Evolutionary conservation across 1,284 basidiomycete species (phyloP), one percentile per base, ranked within the genome.

Genomic region (Termitomyces sp.): DNA sequence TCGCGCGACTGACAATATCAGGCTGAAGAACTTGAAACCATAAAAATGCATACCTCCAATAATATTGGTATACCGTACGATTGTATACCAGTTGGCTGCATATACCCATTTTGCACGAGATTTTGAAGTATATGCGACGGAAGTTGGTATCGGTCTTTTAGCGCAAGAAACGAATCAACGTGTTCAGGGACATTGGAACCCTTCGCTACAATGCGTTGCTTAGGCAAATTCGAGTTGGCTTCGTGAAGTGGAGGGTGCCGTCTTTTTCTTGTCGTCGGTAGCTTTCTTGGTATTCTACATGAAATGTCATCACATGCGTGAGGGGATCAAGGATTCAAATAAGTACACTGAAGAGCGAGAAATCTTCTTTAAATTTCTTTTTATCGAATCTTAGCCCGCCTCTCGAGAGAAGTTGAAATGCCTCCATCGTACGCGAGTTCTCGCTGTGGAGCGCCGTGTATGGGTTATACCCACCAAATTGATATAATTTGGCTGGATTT

Each of bases 301-400:
- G n/a, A 37, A 45, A 38, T 37, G 24, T 52, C 24, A 48, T 24
- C 16, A 40, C 21, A 7, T 8, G 9, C 33, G 16, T n/a, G 37
- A 11, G 11, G 13, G 28, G 21, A 46, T 9, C 6, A 39, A 14
- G 30, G 41, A n/a, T 37, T 30, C 10, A 21, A 51, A 41, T 19
- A 47, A 56, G 61, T 61, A 88, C 88, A 56, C 77, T 76, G 70
- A 97, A 96, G 3, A 93, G 70, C 26, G 80, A 69, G 16, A 91
- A 77, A 65, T 95, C 91, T 1, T 72, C 69, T 59, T 81, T 75
- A 68, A 92, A 95, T 30, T 82, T 76, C 26, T 76, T 77, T 70
- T 89, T 93, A 77, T 95, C 81, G 62, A 96, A 96, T 53, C 72
- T 78, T 10, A 76, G 77, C 10, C 88, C 88, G 43, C 88, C 89